These are phyloP conservation scores for Globisporangium camurandrum DNA, from an alignment of 352 stramenopile genomes.

Conservation along the genomic window DNA sequence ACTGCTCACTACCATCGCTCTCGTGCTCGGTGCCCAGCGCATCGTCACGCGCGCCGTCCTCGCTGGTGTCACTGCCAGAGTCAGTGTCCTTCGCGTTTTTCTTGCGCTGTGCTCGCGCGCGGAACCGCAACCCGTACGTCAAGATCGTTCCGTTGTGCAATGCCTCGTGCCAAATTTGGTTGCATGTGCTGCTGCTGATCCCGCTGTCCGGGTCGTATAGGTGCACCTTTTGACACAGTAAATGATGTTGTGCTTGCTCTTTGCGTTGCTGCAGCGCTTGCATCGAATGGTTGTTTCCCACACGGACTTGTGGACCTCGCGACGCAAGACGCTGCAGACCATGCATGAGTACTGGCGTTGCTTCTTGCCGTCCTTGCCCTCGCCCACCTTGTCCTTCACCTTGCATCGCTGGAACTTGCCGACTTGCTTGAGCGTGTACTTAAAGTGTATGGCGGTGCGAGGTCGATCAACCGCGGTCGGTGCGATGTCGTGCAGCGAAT, in stretches of 20 bases:
- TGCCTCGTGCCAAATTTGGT: conserved; percentile 1
- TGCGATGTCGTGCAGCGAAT: too few species aligned
- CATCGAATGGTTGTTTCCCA: too few species aligned
- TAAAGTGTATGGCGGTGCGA: not conserved
- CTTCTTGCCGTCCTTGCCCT: too few species aligned
- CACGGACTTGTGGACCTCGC: conserved; percentile 3
- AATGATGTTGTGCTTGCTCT: not conserved
- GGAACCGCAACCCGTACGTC: too few species aligned
- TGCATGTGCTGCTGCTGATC: not conserved
- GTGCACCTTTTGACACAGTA: not conserved
- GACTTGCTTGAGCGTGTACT: not conserved
- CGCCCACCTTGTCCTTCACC: not conserved
- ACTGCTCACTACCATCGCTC: too few species aligned
- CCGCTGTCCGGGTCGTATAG: not conserved
- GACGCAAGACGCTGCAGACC: not conserved
- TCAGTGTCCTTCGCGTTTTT: too few species aligned
- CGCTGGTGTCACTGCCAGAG: too few species aligned
- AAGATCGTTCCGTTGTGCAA: conserved; percentile 5
- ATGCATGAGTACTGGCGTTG: not conserved
- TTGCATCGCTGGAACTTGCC: not conserved
- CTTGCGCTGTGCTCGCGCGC: too few species aligned
- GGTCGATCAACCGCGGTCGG: not conserved
- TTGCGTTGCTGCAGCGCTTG: not conserved
- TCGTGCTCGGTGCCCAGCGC: too few species aligned
- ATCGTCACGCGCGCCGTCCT: too few species aligned